A percentile compares a stretch with the other conserved stretches of the same genome.
These are phyloP conservation scores for Fermentozyma sake DNA, from an alignment of 1,139 yeast species.

Conservation along the genomic window DNA sequence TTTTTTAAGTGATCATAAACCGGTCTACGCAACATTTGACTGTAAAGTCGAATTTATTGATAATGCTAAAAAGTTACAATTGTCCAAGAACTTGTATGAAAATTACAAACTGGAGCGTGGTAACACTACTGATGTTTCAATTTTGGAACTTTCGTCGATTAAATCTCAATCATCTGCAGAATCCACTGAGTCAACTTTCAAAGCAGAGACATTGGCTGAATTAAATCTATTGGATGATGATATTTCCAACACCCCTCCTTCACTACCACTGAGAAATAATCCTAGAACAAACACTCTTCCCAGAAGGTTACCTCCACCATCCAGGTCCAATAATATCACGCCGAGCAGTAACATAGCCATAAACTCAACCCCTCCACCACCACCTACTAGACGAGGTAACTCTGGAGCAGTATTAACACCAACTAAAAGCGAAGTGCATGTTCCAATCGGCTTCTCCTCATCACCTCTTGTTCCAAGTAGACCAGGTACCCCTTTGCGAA, in stretches of 20 bases:
- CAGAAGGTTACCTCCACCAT: conserved; percentile 39
- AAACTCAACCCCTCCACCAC: conserved; percentile 19
- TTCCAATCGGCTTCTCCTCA: conserved; percentile 35
- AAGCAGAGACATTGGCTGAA: conserved; percentile 30
- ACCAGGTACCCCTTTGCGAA: conserved; percentile 22
- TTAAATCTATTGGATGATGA: conserved; percentile 33
- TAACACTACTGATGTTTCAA: conserved; percentile 12
- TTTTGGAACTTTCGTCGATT: conserved; percentile 16
- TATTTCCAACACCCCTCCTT: conserved; percentile 18
- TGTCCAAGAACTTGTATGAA: conserved; percentile 30
- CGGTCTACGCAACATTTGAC: conserved; percentile 74
- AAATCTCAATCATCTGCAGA: conserved; percentile 11
- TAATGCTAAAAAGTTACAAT: conserved; percentile 22
- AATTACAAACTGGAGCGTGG: conserved; percentile 30
- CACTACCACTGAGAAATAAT: conserved; percentile 17
- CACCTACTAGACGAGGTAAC: conserved; percentile 21
- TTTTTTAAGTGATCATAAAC: conserved; percentile 83
- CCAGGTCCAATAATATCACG: no score
- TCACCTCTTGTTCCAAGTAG: conserved; percentile 40
- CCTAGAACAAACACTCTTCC: conserved; percentile 15
- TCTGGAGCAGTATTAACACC: no score
- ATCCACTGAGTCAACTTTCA: conserved; percentile 13
- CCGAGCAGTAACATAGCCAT: conserved; percentile 3
- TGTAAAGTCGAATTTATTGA: conserved; percentile 65
- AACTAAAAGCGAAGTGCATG: conserved; percentile 8